Conservation (phyloP, 2,329 filamentous ascomycete species). For the Pseudopithomyces maydicus region DNA sequence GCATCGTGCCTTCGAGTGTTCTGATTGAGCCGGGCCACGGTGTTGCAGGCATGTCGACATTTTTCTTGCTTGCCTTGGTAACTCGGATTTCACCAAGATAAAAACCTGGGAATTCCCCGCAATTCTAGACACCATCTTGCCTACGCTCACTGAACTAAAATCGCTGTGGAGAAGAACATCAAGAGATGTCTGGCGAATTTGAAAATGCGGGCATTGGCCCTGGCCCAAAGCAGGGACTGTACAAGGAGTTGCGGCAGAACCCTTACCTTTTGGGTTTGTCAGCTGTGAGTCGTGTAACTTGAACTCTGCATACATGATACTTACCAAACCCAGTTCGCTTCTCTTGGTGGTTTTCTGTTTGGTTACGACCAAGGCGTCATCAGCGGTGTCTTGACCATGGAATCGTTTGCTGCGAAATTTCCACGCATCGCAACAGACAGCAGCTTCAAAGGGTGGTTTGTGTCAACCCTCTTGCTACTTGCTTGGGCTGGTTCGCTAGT, state of each 20-base stretch:
- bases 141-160: no score
- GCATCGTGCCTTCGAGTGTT: constrained; percentile 11
- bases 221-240: constrained; percentile 20
- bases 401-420: constrained; percentile 46
- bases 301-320: no score
- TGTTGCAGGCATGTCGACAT: no score
- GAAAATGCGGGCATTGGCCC: constrained; percentile 2
- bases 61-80: no score
- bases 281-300: constrained; percentile 11
- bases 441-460: constrained; percentile 39
- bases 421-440: constrained; percentile 16
- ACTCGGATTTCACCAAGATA: no score
- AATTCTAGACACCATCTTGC: no score
- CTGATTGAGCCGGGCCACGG: not conserved
- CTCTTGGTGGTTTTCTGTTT: no score
- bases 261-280: constrained; percentile 26
- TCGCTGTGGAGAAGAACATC: no score
- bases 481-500: constrained; percentile 30
- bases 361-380: constrained; percentile 29
- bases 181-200: no score
- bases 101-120: no score
- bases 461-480: constrained; percentile 50
- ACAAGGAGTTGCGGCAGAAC: constrained; percentile 25
- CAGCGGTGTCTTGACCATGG: constrained; percentile 52
- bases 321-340: no score